Conservation (phyloP, 192 early-diverging fungal species). For the Phlyctochytrium bullatum region DNA sequence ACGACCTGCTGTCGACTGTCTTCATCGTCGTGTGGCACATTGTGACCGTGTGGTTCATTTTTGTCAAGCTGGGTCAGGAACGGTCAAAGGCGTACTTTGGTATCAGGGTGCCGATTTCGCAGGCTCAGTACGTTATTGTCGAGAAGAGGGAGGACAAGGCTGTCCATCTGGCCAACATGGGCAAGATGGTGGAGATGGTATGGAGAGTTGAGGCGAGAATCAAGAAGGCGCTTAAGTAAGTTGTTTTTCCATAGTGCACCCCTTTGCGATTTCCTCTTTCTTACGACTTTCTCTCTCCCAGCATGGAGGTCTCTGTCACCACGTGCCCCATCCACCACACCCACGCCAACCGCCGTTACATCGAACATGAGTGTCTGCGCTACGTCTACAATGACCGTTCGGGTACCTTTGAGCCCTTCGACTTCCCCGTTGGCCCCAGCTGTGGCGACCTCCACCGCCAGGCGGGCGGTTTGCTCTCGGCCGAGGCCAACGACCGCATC, state of each 20-base stretch:
- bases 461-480: constrained; percentile 41
- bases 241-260: too few relatives aligned
- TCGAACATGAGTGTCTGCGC: constrained; percentile 71
- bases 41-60: constrained; percentile 66
- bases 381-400: constrained; percentile 61
- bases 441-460: constrained; percentile 26
- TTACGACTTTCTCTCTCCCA: not conserved
- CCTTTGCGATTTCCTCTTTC: not conserved
- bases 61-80: constrained; percentile 42
- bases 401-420: constrained; percentile 57
- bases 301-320: constrained; percentile 22
- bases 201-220: constrained; percentile 22
- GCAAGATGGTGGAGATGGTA: constrained; percentile 23
- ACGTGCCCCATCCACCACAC: constrained; percentile 42
- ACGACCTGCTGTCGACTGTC: constrained; percentile 56
- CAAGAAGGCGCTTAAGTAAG: not conserved
- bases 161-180: constrained; percentile 36
- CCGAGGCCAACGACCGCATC: constrained; percentile 50
- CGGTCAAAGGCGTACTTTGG: constrained; percentile 70
- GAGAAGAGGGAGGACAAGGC: constrained; percentile 26
- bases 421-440: constrained; percentile 54
- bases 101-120: constrained; percentile 30
- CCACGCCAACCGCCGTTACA: constrained; percentile 51
- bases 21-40: constrained; percentile 75
- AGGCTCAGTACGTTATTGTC: constrained; percentile 30